Base-by-base conservation (phyloP, 306 rosid genomes). In the Gleditsia sinensis region DNA sequence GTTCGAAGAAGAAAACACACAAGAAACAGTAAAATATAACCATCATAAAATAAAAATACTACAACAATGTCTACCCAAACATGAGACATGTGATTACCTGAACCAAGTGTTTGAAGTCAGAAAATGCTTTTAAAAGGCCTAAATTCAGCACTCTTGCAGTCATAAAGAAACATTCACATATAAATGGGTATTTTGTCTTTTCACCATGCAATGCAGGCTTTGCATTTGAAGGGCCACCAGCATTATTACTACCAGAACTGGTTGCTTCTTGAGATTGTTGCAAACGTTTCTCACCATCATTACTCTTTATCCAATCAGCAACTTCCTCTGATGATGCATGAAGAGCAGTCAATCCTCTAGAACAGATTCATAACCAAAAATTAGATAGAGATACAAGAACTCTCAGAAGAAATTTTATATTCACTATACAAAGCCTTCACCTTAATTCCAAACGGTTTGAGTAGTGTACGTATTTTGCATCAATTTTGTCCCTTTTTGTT, bases 101-200 rank as follows among this genome's bases (percentile, higher is more conserved):
- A 73, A 82, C 96, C 75, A 95, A 85, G 88, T 95, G 98, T 82
- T 90, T 92, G 88, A 87, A 95, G 88, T 95, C 98, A 28, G 98
- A 92, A 77, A 95, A 87, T 77, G 97, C 97, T 82, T 92, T 95
- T 70, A 95, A 86, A 79, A 95, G 88, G 60, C 99, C 99, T 79
- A 95, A 76, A 80, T 95, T 86, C 79, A 95, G 97, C 82, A 92
- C 98, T 86, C 99, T 88, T 42, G 93, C 93, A 50, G 98, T 95
- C 97, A 95, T 95, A 86, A 90, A 95, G 93, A 95, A 95, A 85
- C 99, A 95, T 87, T 95, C 99, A 7, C 98, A 92, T 79, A 92
- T 95, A 85, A 95, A 95, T 63, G 95, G 67, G 80, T 86, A 95
- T 72, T 86, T 92, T 42, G 80, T 62, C 80, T 83, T 91, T 78